Evolutionary conservation across 768 basidiomycete genomes (phyloP).

Genomic region (Phylloporus sp.): DNA sequence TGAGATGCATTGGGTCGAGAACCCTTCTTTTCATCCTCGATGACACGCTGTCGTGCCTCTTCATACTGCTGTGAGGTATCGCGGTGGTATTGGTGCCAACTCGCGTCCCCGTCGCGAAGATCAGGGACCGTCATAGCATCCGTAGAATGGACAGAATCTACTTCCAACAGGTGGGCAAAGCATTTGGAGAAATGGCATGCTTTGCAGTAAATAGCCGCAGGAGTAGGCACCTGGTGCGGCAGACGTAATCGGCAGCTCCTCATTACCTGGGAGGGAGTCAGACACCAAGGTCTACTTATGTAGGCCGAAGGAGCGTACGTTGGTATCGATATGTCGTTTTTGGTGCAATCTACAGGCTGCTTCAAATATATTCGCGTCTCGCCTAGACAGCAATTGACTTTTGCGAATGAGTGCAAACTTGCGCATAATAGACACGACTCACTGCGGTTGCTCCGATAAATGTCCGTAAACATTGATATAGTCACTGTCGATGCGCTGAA

Average conservation of each 20-base stretch:
- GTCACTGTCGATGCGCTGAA: conserved; percentile 16
- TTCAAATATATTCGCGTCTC: conserved; percentile 28
- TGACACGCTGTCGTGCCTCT: conserved; percentile 6
- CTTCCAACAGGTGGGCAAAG: conserved; percentile 34
- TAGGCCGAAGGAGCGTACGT: conserved; percentile 7
- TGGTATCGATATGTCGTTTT: conserved; percentile 12
- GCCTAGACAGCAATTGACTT: conserved; percentile 25
- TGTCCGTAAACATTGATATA: conserved; percentile 8
- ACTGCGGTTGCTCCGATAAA: conserved; percentile 21
- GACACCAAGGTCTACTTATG: not conserved
- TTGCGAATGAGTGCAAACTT: conserved; percentile 5
- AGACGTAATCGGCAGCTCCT: conserved; percentile 21
- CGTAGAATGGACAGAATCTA: conserved; percentile 35
- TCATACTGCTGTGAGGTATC: conserved; percentile 15
- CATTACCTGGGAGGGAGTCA: conserved; percentile 7
- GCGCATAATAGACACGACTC: conserved; percentile 9
- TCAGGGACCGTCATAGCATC: conserved; percentile 29
- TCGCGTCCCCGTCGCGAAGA: conserved; percentile 10
- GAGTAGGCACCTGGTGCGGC: conserved; percentile 15
- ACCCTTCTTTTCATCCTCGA: conserved; percentile 38
- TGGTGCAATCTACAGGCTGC: conserved; percentile 29
- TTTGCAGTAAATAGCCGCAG: conserved; percentile 32
- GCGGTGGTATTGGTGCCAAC: conserved; percentile 37
- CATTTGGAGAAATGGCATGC: conserved; percentile 37
- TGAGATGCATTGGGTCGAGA: conserved; percentile 27